Conservation (phyloP, 1,284 basidiomycete species). For the Pseudozyma flocculosa region DNA sequence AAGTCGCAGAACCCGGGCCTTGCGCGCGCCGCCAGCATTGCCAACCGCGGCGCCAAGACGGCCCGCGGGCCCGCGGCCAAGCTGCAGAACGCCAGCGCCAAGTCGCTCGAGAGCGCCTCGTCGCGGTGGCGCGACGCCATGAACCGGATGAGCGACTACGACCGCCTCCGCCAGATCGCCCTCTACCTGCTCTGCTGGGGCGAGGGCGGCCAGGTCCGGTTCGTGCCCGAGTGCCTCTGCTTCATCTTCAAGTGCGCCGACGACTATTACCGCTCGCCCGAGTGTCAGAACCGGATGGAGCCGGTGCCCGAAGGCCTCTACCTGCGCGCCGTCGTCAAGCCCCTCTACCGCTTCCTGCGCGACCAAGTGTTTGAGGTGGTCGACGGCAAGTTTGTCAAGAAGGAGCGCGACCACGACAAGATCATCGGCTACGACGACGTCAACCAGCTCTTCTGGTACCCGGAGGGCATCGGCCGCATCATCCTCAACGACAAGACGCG, state of each 20-base stretch:
- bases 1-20: slow-evolving; percentile 87
- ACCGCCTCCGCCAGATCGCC: slow-evolving; percentile 92
- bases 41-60: slow-evolving; percentile 57
- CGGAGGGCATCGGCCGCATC: slow-evolving; percentile 94
- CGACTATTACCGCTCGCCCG: slow-evolving; percentile 98
- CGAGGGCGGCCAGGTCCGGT: slow-evolving; percentile 97
- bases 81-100: slow-evolving; percentile 70
- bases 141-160: slow-evolving; percentile 98
- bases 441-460: slow-evolving; percentile 99
- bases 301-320: slow-evolving; percentile 94
- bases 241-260: slow-evolving; percentile 99
- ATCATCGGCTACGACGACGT: slow-evolving; percentile 99
- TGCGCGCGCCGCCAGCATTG: slow-evolving; percentile 77
- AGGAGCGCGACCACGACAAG: slow-evolving; percentile 88
- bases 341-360: slow-evolving; percentile 93
- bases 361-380: slow-evolving; percentile 97
- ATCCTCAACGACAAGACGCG: slow-evolving; percentile 77
- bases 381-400: slow-evolving; percentile 86
- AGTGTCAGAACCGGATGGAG: slow-evolving; percentile 91
- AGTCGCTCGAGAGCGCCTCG: slow-evolving; percentile 77
- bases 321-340: slow-evolving; percentile 85
- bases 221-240: slow-evolving; percentile 92
- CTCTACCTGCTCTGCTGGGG: slow-evolving; percentile 97
- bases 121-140: slow-evolving; percentile 96
- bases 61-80: slow-evolving; percentile 57